Evolutionary conservation across 31 red algal genomes (phyloP), one percentile per base, ranked within the genome.

Genomic region (Endocladia muricata): DNA sequence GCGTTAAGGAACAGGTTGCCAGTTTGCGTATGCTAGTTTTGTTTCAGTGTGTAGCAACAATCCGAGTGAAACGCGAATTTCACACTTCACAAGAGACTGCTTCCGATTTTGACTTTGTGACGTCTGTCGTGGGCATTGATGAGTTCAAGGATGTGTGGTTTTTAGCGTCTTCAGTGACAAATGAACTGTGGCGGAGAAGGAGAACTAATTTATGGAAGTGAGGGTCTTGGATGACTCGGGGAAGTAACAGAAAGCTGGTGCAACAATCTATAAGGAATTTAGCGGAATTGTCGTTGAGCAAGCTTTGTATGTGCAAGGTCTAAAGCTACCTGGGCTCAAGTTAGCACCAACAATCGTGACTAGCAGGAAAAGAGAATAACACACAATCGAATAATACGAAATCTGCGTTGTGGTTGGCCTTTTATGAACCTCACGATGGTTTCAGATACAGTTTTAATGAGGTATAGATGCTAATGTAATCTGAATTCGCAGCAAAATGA

Each of bases 11-110:
- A n/a, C n/a, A n/a, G n/a, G n/a, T n/a, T n/a, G n/a, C n/a, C n/a
- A n/a, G n/a, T n/a, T n/a, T n/a, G n/a, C n/a, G n/a, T n/a, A n/a
- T n/a, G n/a, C n/a, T n/a, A n/a, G n/a, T n/a, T n/a, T n/a, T n/a
- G n/a, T n/a, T n/a, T 49, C 44, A 13, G 44, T 49, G 44, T 7
- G 29, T 61, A 26, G 23, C 8, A 13, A 48, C 41, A 4, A 72
- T 72, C 40, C 40, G 51, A 31, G 68, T 72, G 40, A 42, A 72
- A 21, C 68, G 68, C 36, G 51, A 72, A 33, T 72, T 72, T 42
- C 40, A 33, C 19, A 42, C 51, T 22, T 48, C 68, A 4, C 36
- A 21, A 22, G 17, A 48, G 9, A 31, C 31, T 23, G n/a, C 19
- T 29, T 39, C 68, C 34, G 35, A 49, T 6, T 21, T 72, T 6